A percentile compares a stretch with the other conserved stretches of the same genome.
Evolutionary conservation across 1,284 basidiomycete species (phyloP).

Genomic region (Puccinia triticina): DNA sequence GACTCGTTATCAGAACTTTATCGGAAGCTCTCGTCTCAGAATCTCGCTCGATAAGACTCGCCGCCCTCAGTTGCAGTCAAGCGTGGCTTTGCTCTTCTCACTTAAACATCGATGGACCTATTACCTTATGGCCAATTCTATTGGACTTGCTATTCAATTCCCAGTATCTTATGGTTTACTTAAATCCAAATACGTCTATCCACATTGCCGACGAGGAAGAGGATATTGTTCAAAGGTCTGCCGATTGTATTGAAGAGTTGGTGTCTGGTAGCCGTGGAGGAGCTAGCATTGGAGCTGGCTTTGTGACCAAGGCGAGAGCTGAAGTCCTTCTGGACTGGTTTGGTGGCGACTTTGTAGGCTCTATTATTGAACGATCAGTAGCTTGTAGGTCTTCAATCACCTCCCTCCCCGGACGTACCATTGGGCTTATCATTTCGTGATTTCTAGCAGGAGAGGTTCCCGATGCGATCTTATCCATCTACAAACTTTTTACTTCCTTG

Average conservation of each 20-base stretch:
- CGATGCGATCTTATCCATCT: conserved; percentile 52
- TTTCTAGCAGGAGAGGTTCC: conserved; percentile 26
- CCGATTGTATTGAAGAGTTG: conserved; percentile 56
- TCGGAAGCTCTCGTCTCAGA: conserved; percentile 53
- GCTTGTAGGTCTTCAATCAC: conserved; percentile 15
- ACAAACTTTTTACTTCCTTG: conserved; percentile 54
- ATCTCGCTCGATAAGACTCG: conserved; percentile 48
- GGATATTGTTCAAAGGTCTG: conserved; percentile 53
- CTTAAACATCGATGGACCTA: conserved; percentile 34
- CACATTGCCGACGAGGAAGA: conserved; percentile 47
- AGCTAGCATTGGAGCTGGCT: conserved; percentile 52
- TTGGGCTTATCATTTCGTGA: not conserved
- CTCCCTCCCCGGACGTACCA: conserved; percentile 40
- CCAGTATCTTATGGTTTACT: conserved; percentile 17
- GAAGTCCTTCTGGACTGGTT: conserved; percentile 54
- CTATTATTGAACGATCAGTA: conserved; percentile 44
- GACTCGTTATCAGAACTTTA: conserved; percentile 52
- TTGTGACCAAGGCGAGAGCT: conserved; percentile 53
- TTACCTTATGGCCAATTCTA: conserved; percentile 41
- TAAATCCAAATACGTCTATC: conserved; percentile 45
- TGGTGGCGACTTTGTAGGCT: conserved; percentile 14
- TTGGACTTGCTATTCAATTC: conserved; percentile 28
- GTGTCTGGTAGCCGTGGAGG: conserved; percentile 51
- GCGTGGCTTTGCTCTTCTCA: conserved; percentile 39
- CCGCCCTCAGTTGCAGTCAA: conserved; percentile 32